phyloP scores from a whole-genome alignment of 2,329 filamentous ascomycete genomes.

The Fusarium paranaense region DNA sequence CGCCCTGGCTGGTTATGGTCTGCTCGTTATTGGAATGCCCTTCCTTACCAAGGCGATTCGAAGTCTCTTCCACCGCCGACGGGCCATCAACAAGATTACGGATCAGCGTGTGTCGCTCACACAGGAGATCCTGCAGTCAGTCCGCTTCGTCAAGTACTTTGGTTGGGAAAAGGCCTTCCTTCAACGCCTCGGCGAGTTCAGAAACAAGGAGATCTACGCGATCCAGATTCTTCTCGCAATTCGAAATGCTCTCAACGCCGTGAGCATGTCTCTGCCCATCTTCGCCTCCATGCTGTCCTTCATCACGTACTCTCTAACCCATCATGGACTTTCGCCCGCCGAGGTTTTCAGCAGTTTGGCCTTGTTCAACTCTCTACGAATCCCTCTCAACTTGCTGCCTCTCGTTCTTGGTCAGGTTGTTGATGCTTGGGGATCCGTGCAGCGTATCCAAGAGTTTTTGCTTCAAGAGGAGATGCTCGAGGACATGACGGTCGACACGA shows the following conservation, averaged over 20 bases:
- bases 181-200: slow-evolving; percentile 77
- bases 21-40: slow-evolving; percentile 83
- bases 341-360: slow-evolving; percentile 91
- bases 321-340: slow-evolving; percentile 78
- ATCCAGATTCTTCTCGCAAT: slow-evolving; percentile 87
- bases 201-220: slow-evolving; percentile 80
- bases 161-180: slow-evolving; percentile 94
- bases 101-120: slow-evolving; percentile 92
- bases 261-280: slow-evolving; percentile 87
- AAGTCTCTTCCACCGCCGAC: slow-evolving; percentile 79
- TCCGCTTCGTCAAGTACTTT: slow-evolving; percentile 96
- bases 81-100: slow-evolving; percentile 90
- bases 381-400: slow-evolving; percentile 90
- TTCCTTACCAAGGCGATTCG: slow-evolving; percentile 82
- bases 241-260: slow-evolving; percentile 85
- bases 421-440: slow-evolving; percentile 87
- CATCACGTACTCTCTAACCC: slow-evolving; percentile 79
- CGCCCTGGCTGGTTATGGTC: slow-evolving; percentile 86
- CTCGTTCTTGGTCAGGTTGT: slow-evolving; percentile 89
- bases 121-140: slow-evolving; percentile 90
- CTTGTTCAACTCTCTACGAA: slow-evolving; percentile 89
- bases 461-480: slow-evolving; percentile 87
- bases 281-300: slow-evolving; percentile 97
- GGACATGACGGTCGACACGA: slow-evolving; percentile 66
- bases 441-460: slow-evolving; percentile 89